Conservation (phyloP, 352 stramenopile genomes). For the Globisporangium emineosum region DNA sequence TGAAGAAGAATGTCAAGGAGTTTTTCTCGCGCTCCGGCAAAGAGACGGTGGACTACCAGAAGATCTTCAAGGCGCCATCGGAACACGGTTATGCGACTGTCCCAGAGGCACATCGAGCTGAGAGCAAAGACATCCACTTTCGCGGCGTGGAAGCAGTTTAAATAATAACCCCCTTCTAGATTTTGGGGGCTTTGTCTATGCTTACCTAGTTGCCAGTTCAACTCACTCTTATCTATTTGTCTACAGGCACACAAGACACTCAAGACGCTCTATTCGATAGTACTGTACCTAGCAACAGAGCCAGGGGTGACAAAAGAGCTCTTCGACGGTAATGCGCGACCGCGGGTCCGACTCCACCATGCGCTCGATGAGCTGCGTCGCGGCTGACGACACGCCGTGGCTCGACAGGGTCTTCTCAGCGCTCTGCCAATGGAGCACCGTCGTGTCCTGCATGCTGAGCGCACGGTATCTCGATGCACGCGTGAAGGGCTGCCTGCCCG, state of each 20-base stretch:
- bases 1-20: conserved; percentile 39
- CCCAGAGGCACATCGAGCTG: conserved; percentile 14
- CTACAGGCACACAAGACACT: not conserved
- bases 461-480: conserved; percentile 17
- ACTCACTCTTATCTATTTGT: not conserved
- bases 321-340: conserved; percentile 32
- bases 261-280: not conserved
- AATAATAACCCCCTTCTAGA: conserved; percentile 7
- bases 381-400: conserved; percentile 27
- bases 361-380: conserved; percentile 29
- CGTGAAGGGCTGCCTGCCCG: conserved; percentile 52
- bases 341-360: conserved; percentile 40
- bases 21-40: conserved; percentile 41
- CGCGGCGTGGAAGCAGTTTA: conserved; percentile 9
- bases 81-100: conserved; percentile 13
- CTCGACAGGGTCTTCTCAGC: conserved; percentile 29
- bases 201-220: not conserved
- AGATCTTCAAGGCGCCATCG: conserved; percentile 30
- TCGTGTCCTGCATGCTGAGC: conserved; percentile 41
- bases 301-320: conserved; percentile 30
- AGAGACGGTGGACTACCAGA: conserved; percentile 38
- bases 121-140: conserved; percentile 18
- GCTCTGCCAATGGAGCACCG: conserved; percentile 38
- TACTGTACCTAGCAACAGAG: not conserved
- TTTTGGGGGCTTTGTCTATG: not conserved